Evolutionary conservation across 2,329 filamentous ascomycete species (phyloP).

Genomic region (Colletotrichum aenigma): DNA sequence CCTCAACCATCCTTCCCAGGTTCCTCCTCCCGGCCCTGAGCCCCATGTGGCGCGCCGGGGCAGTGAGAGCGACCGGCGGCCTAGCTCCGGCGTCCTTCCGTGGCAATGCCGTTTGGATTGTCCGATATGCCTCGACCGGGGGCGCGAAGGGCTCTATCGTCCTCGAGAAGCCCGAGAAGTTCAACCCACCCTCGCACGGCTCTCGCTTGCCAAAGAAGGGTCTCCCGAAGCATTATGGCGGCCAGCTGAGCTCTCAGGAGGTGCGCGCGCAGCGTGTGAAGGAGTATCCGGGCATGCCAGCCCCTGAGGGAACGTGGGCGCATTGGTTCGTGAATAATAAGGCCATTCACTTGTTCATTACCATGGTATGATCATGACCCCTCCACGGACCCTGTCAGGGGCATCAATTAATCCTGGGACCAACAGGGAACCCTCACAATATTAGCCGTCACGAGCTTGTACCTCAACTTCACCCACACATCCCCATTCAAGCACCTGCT

Average conservation of each 20-base stretch:
- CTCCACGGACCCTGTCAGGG: neutral
- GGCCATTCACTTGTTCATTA: conserved; percentile 80
- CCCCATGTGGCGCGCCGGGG: conserved; percentile 53
- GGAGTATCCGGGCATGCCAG: conserved; percentile 89
- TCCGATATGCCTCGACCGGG: conserved; percentile 33
- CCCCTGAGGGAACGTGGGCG: conserved; percentile 79
- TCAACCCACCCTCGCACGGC: conserved; percentile 91
- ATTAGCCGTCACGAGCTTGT: conserved; percentile 75
- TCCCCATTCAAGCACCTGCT: conserved; percentile 81
- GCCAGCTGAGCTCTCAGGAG: conserved; percentile 70
- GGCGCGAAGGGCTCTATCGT: conserved; percentile 63
- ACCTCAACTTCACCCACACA: conserved; percentile 76
- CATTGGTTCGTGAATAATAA: conserved; percentile 84
- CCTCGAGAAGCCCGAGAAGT: conserved; percentile 86
- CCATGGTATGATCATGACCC: conserved; percentile 64
- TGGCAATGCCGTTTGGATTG: conserved; percentile 20
- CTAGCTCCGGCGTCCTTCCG: conserved; percentile 13
- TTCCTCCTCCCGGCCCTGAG: conserved; percentile 71
- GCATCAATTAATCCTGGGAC: neutral
- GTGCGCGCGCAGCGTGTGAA: conserved; percentile 67
- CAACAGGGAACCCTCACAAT: conserved; percentile 66
- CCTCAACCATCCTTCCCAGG: conserved; percentile 62
- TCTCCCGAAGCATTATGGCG: conserved; percentile 75
- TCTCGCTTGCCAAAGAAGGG: conserved; percentile 65
- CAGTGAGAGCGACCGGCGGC: conserved; percentile 29